These are phyloP conservation scores for Phytophthora litchii DNA, from an alignment of 352 stramenopile genomes.

Conservation along the genomic window DNA sequence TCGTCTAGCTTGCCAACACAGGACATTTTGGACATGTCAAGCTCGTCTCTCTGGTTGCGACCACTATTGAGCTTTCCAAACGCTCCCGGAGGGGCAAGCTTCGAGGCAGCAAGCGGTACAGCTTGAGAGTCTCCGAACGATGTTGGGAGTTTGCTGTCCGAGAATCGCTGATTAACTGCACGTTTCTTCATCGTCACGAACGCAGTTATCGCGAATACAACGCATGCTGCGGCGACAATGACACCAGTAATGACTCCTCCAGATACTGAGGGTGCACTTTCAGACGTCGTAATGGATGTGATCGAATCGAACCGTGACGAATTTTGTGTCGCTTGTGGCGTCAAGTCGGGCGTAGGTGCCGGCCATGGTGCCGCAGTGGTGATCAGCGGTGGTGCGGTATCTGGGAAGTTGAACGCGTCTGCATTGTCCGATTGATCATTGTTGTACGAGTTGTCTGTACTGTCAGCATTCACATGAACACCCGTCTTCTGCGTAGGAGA, in stretches of 20 bases:
- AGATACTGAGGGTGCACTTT: neutral
- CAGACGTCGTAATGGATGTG: slow-evolving; percentile 12
- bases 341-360: slow-evolving; percentile 1
- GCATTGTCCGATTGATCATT: slow-evolving; percentile 11
- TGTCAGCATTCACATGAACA: neutral
- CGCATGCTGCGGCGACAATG: slow-evolving; percentile 21
- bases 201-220: slow-evolving; percentile 27
- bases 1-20: too few relatives aligned
- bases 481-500: neutral
- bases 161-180: slow-evolving; percentile 4
- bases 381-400: neutral
- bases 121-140: slow-evolving; percentile 21
- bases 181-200: slow-evolving; percentile 30
- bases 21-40: slow-evolving; percentile 21
- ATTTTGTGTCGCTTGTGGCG: slow-evolving; percentile 15
- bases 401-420: slow-evolving; percentile 12
- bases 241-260: slow-evolving; percentile 25
- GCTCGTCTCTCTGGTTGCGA: slow-evolving; percentile 5
- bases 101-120: slow-evolving; percentile 17
- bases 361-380: slow-evolving; percentile 13
- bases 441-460: slow-evolving; percentile 5
- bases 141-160: slow-evolving; percentile 20
- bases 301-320: slow-evolving; percentile 26
- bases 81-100: slow-evolving; percentile 14
- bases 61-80: slow-evolving; percentile 34